Percentiles rank a stretch among this genome's conserved stretches.
Conservation (phyloP, 192 early-diverging fungal species). For the Backusella tarrabulga region DNA sequence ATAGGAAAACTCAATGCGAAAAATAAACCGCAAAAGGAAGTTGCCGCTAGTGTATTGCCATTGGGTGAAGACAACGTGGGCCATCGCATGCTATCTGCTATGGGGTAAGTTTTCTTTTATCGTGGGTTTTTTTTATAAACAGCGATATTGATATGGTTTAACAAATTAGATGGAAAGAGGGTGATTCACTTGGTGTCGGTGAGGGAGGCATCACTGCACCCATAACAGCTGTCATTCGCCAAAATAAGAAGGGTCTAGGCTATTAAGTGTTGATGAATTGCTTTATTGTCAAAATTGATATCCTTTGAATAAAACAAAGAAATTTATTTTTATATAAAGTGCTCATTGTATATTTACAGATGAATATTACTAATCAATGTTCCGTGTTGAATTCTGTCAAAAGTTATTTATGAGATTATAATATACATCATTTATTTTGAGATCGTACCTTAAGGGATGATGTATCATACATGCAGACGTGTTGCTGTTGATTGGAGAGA, state of each 20-base stretch:
- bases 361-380: no score
- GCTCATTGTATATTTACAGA: no score
- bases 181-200: constrained; percentile 41
- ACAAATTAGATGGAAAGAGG: constrained; percentile 42
- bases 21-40: constrained; percentile 11
- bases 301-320: no score
- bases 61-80: constrained; percentile 61
- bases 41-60: constrained; percentile 53
- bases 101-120: constrained; percentile 52
- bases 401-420: no score
- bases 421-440: no score
- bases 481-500: no score
- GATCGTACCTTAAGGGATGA: no score
- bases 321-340: no score
- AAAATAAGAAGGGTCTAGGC: constrained; percentile 43
- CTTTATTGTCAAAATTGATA: no score
- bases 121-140: neutral
- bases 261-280: neutral
- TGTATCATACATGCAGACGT: no score
- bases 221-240: constrained; percentile 47
- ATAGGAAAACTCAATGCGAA: neutral
- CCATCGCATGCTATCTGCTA: constrained; percentile 62
- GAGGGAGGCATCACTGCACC: constrained; percentile 46
- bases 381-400: no score
- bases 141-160: no score